phyloP scores from a whole-genome alignment of 306 rosid species.

The Mimosa bimucronata region DNA sequence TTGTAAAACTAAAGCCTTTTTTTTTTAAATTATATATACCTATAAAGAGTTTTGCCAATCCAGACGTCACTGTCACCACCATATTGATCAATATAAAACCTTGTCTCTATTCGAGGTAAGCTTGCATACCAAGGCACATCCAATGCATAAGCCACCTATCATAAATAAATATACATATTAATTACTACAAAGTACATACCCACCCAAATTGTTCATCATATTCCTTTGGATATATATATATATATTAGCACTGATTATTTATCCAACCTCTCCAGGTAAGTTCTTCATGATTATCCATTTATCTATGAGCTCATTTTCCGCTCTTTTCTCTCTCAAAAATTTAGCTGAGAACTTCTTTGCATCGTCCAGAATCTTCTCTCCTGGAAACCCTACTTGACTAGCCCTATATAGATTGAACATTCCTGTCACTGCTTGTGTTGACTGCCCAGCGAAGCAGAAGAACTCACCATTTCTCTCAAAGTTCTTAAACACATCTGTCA shows the following conservation, averaged over 20 bases:
- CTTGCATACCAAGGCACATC: slow-evolving; percentile 90
- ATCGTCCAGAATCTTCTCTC: slow-evolving; percentile 71
- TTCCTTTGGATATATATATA: neutral
- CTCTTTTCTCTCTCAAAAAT: slow-evolving; percentile 65
- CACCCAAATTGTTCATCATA: slow-evolving; percentile 13
- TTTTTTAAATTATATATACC: slow-evolving; percentile 41
- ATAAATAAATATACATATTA: neutral
- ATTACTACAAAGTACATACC: neutral
- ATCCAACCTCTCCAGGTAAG: slow-evolving; percentile 73
- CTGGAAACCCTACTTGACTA: slow-evolving; percentile 61
- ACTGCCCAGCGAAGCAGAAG: slow-evolving; percentile 74
- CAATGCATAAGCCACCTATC: slow-evolving; percentile 74
- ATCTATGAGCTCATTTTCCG: slow-evolving; percentile 65
- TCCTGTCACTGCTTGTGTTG: slow-evolving; percentile 84
- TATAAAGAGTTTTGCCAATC: slow-evolving; percentile 98
- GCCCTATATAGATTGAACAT: slow-evolving; percentile 79
- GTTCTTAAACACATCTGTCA: slow-evolving; percentile 74
- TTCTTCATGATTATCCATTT: slow-evolving; percentile 91
- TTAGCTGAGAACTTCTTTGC: slow-evolving; percentile 65
- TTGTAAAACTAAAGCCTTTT: neutral
- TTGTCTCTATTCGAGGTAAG: slow-evolving; percentile 76
- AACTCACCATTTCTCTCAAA: slow-evolving; percentile 80
- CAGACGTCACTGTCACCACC: slow-evolving; percentile 82
- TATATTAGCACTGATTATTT: neutral
- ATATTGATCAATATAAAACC: slow-evolving; percentile 78